A percentile compares a stretch with the other conserved stretches of the same genome.
Conservation (phyloP, 768 basidiomycete genomes). For the Mycena belliarum region DNA sequence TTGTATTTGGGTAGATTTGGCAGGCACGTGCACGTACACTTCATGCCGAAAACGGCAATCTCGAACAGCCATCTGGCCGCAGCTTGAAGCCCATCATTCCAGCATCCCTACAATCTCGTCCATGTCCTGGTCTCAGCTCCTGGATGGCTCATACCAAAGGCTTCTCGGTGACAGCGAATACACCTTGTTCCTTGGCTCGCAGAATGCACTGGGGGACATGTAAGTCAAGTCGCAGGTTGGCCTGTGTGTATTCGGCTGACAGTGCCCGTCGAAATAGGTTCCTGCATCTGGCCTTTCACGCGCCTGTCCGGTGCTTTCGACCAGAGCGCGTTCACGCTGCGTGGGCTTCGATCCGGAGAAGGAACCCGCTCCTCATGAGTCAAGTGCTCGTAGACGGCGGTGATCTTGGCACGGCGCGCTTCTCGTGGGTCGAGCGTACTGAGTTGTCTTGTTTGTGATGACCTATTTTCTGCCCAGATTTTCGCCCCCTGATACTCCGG, state of each 20-base stretch:
- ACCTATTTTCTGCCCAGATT: conserved; percentile 34
- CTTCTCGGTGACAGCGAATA: conserved; percentile 33
- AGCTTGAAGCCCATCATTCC: not conserved
- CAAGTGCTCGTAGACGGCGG: conserved; percentile 33
- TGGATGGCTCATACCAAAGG: conserved; percentile 23
- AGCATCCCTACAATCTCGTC: not conserved
- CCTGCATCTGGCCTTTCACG: conserved; percentile 22
- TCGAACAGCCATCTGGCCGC: not conserved
- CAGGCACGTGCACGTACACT: not conserved
- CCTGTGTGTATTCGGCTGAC: too few relatives aligned
- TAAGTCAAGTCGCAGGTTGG: conserved; percentile 23
- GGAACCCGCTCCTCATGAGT: conserved; percentile 59
- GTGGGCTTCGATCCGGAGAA: conserved; percentile 59
- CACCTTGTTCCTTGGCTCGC: conserved; percentile 33
- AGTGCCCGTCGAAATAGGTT: conserved; percentile 1
- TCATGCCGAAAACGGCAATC: not conserved
- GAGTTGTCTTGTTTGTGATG: not conserved
- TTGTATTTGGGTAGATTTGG: not conserved
- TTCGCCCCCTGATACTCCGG: conserved; percentile 35
- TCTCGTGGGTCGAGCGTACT: conserved; percentile 43
- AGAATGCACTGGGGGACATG: conserved; percentile 37
- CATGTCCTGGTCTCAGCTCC: conserved; percentile 13
- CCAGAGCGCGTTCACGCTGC: conserved; percentile 42
- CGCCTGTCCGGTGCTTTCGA: conserved; percentile 23
- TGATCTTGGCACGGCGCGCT: conserved; percentile 45